Base-by-base conservation (phyloP, 331 rosid species). In the Malus hybrid region DNA sequence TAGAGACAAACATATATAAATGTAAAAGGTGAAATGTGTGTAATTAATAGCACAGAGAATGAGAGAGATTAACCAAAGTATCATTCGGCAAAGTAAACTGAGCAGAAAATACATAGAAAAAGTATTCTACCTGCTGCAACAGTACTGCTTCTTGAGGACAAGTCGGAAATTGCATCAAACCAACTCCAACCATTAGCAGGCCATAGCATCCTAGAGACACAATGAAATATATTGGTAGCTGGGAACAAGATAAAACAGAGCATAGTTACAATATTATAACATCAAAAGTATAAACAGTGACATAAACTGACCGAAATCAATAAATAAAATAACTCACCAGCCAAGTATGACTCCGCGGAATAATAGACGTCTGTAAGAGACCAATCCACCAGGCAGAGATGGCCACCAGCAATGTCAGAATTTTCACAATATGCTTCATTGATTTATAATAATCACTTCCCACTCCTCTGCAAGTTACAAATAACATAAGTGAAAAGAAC, bases 171-270 rank as follows among this genome's bases (percentile, higher is more conserved):
- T 73, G 82, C 86, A 94, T 81, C 67, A 94, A 78, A 85, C 98
- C 98, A 70, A 94, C 82, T 83, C 98, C 96, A 77, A 94, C 96
- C 98, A 91, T 91, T 77, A 93, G 80, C 13, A 91, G 83, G 71
- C 97, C 97, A 44, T 94, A 94, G 86, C 98, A 94, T 81, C 98
- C 98, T 67, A 94, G 87, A 60, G 93, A 84, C 26, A 90, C 87
- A 22, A 91, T 68, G 72, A 90, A 87, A 84, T 91, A 94, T 74
- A 91, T 82, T 12, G 97, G 97, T 65, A 90, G 90, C 93, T 91
- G 92, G 84, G 70, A 67, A 74, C 56, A 78, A 64, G 60, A 78
- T 65, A 61, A 67, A 76, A 77, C 62, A 77, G 52, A 71, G 68
- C 28, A 76, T 24, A 5, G 77, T 72, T 52, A 83, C 79, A 80